Conservation (phyloP, 352 stramenopile species). For the Saprolegnia parasitica region DNA sequence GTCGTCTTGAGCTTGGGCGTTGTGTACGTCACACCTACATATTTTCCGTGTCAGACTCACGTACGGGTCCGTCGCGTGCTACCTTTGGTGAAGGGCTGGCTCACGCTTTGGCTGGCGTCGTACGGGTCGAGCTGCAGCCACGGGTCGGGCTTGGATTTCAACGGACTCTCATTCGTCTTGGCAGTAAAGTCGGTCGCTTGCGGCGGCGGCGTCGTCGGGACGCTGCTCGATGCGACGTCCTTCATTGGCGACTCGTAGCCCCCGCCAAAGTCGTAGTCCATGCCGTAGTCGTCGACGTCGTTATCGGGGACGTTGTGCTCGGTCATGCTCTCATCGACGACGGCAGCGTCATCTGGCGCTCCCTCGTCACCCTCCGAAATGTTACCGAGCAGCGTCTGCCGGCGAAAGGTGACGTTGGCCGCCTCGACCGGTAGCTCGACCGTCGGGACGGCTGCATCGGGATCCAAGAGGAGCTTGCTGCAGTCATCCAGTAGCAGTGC, state of each 20-base stretch:
- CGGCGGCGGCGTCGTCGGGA: background rate
- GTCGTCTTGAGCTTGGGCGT: constrained; percentile 33
- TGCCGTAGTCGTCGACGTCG: background rate
- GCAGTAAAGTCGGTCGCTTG: background rate
- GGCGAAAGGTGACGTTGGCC: background rate
- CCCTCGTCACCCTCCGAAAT: constrained; percentile 6
- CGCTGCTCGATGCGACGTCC: background rate
- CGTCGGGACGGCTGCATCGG: background rate
- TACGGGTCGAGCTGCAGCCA: constrained; percentile 73
- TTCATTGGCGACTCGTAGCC: background rate
- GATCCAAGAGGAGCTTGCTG: constrained; percentile 38
- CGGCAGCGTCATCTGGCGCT: background rate
- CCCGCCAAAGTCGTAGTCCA: background rate
- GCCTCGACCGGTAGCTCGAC: constrained; percentile 4
- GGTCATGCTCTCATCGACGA: background rate
- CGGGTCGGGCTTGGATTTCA: constrained; percentile 46
- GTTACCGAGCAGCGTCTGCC: background rate
- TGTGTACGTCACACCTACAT: constrained; percentile 44
- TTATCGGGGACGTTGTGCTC: background rate
- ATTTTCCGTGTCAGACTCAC: background rate
- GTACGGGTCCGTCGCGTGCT: background rate
- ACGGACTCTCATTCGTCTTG: background rate
- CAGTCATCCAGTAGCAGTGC: constrained; percentile 74
- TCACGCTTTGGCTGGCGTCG: constrained; percentile 58
- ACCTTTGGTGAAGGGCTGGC: constrained; percentile 70